Percentiles rank a stretch among this genome's conserved stretches.
Conservation (phyloP, 768 basidiomycete species). For the Xerocomus potaroensis region DNA sequence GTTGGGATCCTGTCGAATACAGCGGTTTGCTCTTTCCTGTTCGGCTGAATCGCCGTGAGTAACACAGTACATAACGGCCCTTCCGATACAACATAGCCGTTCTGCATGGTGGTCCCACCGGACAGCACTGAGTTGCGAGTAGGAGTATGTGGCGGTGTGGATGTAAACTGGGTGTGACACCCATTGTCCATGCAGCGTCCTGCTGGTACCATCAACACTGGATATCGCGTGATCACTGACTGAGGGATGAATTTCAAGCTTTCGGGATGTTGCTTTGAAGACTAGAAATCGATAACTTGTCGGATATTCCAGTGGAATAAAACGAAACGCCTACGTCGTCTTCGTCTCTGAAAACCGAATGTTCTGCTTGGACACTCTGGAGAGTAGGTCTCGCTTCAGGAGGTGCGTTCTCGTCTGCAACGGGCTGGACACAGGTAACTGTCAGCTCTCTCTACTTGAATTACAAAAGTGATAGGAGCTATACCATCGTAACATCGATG, state of each 20-base stretch:
- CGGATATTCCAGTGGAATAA: not conserved
- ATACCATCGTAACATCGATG: conserved; percentile 3
- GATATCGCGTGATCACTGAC: conserved; percentile 24
- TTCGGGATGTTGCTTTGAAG: conserved; percentile 13
- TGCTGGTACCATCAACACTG: not conserved
- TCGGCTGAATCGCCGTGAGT: not conserved
- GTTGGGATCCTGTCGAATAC: not conserved
- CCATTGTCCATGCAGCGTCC: conserved; percentile 3
- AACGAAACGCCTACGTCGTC: conserved; percentile 8
- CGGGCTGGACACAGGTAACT: conserved; percentile 1
- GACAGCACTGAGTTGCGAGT: conserved; percentile 1
- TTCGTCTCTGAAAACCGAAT: not conserved
- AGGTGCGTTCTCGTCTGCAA: not conserved
- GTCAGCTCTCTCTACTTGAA: not conserved
- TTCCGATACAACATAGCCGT: conserved; percentile 1
- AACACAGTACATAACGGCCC: conserved; percentile 1
- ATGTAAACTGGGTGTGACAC: not conserved
- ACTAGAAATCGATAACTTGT: conserved; percentile 1
- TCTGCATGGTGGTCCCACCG: conserved; percentile 3
- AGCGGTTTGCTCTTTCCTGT: not conserved
- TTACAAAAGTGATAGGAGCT: not conserved
- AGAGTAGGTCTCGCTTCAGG: not conserved
- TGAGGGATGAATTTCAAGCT: conserved; percentile 24
- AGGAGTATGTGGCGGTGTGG: not conserved
- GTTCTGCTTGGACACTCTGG: not conserved